phyloP scores from a whole-genome alignment of 2,329 filamentous ascomycete genomes.

The Ceratocystis lukuohia region DNA sequence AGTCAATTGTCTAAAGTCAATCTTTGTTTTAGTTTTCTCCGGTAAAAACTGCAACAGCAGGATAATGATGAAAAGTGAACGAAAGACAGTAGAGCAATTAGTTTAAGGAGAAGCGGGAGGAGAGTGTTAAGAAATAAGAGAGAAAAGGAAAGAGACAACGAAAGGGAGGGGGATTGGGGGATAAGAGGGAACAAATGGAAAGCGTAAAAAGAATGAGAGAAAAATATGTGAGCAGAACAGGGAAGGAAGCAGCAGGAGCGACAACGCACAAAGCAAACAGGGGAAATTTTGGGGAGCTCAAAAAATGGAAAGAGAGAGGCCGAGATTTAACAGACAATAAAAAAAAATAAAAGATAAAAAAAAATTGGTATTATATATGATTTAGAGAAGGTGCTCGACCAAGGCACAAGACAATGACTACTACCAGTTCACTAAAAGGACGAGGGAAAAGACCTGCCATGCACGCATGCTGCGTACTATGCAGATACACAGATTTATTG shows the following conservation, averaged over 20 bases:
- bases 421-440: neutral
- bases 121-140: neutral
- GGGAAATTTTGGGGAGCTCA: neutral
- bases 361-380: neutral
- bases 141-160: conserved; percentile 3
- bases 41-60: neutral
- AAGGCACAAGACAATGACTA: neutral
- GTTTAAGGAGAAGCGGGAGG: neutral
- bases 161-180: neutral
- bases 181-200: conserved; percentile 18
- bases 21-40: neutral
- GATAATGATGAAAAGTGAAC: neutral
- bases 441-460: neutral
- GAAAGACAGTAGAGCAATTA: conserved; percentile 11
- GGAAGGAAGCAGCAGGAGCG: neutral
- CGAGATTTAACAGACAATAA: conserved; percentile 5
- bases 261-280: neutral
- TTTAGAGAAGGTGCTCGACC: neutral
- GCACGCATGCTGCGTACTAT: neutral
- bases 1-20: neutral
- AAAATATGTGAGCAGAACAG: conserved; percentile 1
- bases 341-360: conserved; percentile 1
- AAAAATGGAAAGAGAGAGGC: neutral
- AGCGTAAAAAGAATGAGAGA: conserved; percentile 9
- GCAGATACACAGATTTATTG: neutral